Evolutionary conservation across 345 rosid genomes (phyloP).

Genomic region (Cardamine chenopodiifolia): DNA sequence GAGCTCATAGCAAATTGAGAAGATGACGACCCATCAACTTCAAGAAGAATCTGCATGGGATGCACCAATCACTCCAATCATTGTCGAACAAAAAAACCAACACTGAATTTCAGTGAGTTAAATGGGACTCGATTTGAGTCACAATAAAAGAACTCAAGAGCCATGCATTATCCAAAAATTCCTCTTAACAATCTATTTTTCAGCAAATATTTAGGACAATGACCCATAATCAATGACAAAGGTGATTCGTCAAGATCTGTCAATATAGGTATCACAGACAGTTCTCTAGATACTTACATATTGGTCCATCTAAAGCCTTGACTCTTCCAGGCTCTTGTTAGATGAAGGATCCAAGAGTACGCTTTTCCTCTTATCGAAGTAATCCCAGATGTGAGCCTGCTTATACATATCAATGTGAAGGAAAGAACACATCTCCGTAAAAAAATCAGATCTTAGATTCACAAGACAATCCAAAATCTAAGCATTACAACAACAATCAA

Average conservation of each 20-base stretch:
- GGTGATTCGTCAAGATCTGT: background rate
- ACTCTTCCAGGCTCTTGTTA: constrained; percentile 63
- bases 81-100: constrained; percentile 1
- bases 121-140: background rate
- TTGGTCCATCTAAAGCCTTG: constrained; percentile 89
- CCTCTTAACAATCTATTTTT: constrained; percentile 7
- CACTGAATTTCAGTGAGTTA: background rate
- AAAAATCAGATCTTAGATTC: background rate
- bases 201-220: constrained; percentile 9
- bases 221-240: constrained; percentile 5
- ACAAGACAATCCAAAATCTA: background rate
- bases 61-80: constrained; percentile 12
- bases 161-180: constrained; percentile 28
- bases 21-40: constrained; percentile 55
- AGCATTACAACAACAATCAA: constrained; percentile 10
- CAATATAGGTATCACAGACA: constrained; percentile 17
- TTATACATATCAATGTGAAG: constrained; percentile 30
- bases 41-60: constrained; percentile 76
- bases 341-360: constrained; percentile 47
- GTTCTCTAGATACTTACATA: constrained; percentile 55
- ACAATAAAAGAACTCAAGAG: constrained; percentile 1
- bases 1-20: constrained; percentile 65
- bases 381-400: constrained; percentile 71
- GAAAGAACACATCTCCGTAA: constrained; percentile 38
- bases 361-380: constrained; percentile 57